Evolutionary conservation across 2,329 filamentous ascomycete genomes (phyloP), one percentile per base, ranked within the genome.

Genomic region (Teratosphaeria gauchensis): DNA sequence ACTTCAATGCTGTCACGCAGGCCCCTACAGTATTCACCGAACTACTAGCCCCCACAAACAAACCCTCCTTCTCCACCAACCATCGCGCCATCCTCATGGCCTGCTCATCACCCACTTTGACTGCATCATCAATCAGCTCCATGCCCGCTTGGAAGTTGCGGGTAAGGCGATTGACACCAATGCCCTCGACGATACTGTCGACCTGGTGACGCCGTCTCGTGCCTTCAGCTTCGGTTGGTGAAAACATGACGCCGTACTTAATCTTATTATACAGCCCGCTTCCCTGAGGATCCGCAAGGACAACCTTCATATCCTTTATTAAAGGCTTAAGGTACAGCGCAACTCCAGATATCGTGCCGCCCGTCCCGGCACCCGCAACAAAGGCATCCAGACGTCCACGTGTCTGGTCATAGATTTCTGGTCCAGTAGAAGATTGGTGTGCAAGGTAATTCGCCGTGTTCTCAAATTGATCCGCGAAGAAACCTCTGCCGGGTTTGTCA

Each of bases 401-500:
- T 5, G 88, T 89, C 75, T 99, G 94, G 0, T 78, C 75, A 67
- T 83, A 88, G 64, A 99, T 94, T 76, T 99, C 94, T 0, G 92
- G 94, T 0, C 94, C 94, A 0, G 94, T 99, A 14, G 84, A 83
- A 21, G 81, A 78, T 66, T 87, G 85, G 76, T 99, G 94, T 1
- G 94, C 92, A 53, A 82, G 80, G 82, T 88, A 96, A 74, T 99
- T 99, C 33, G 91, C 89, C 55, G 84, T 79, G 30, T 88, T 92
- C 76, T 99, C 94, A 70, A 99, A 99, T 71, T 99, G 94, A 73
- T 99, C 89, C 0, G 92, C 91, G 71, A 97, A 99, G 75, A 95
- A 92, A 24, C 94, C 94, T 55, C 83, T 80, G 63, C 90, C 92
- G 38, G 78, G 80, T 65, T 84, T 83, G 12, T 73, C 68, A 1